Evolutionary conservation across 2,329 filamentous ascomycete species (phyloP).

Genomic region (Colletotrichum zoysiae): DNA sequence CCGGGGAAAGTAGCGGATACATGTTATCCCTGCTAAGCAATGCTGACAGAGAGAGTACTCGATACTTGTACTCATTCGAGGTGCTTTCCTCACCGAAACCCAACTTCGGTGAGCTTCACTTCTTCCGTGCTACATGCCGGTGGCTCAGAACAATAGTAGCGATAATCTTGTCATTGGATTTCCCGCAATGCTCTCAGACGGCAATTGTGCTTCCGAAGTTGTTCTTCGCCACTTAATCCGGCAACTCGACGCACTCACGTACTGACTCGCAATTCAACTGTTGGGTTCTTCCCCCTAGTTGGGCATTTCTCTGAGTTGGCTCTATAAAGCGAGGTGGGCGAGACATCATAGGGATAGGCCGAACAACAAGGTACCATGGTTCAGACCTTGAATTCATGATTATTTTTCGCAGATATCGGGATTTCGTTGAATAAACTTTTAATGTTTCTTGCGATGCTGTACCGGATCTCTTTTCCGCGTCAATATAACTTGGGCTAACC

Average conservation of each 20-base stretch:
- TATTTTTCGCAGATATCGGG: rapidly evolving
- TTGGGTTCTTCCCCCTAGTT: not conserved
- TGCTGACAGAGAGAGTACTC: not conserved
- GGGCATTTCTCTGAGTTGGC: not conserved
- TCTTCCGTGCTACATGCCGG: not conserved
- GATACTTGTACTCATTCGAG: not conserved
- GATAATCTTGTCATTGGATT: not conserved
- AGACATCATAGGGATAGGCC: no score
- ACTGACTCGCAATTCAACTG: not conserved
- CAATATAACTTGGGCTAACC: not conserved
- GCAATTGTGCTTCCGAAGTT: not conserved
- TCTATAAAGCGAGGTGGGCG: not conserved
- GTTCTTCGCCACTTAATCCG: no score
- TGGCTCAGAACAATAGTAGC: not conserved
- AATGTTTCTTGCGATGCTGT: no score
- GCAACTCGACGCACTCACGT: not conserved
- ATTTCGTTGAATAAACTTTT: not conserved
- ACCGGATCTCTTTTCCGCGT: not conserved
- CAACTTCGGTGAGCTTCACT: not conserved
- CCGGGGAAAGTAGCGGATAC: constrained; percentile 11
- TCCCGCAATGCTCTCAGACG: not conserved
- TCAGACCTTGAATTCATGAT: not conserved
- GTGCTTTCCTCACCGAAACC: constrained; percentile 19
- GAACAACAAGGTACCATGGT: not conserved
- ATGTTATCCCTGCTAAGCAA: not conserved